These are phyloP conservation scores for Erodium maritimum DNA, from an alignment of 345 rosid genomes.

Conservation along the genomic window DNA sequence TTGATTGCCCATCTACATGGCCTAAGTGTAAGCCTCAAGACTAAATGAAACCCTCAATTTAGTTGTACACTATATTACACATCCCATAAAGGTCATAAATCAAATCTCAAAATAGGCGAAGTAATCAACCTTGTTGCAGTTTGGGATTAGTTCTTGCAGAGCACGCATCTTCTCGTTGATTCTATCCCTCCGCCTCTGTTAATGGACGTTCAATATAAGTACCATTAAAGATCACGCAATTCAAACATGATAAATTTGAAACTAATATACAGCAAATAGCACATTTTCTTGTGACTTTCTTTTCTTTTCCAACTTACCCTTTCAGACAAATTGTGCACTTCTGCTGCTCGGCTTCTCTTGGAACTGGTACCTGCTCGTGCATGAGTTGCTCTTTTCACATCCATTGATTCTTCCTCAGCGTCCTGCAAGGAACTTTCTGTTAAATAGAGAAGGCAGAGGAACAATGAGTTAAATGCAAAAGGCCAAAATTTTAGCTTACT, in stretches of 20 bases:
- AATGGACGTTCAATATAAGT: constrained; percentile 9
- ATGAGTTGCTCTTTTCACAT: constrained; percentile 30
- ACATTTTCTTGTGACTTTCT: not conserved
- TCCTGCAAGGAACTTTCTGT: constrained; percentile 52
- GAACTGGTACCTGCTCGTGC: constrained; percentile 35
- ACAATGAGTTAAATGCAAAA: not conserved
- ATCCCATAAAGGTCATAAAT: not conserved
- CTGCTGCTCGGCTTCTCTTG: constrained; percentile 86
- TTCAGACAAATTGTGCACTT: constrained; percentile 92
- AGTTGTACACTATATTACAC: not conserved
- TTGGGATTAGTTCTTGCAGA: constrained; percentile 86
- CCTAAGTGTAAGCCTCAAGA: not conserved
- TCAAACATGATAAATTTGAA: not conserved
- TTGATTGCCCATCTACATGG: no score
- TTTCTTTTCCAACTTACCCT: constrained; percentile 45
- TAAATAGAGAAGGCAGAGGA: no score
- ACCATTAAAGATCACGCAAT: constrained; percentile 8
- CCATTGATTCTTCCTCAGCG: constrained; percentile 52
- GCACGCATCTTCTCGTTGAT: constrained; percentile 94
- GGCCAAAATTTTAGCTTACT: constrained; percentile 27
- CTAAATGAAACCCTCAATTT: not conserved
- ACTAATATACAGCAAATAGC: not conserved
- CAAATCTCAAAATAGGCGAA: not conserved
- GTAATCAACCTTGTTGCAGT: constrained; percentile 63
- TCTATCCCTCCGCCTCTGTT: constrained; percentile 84